These are phyloP conservation scores for Vitis hybrid DNA, from an alignment of 177 flowering plant species.

Conservation along the genomic window DNA sequence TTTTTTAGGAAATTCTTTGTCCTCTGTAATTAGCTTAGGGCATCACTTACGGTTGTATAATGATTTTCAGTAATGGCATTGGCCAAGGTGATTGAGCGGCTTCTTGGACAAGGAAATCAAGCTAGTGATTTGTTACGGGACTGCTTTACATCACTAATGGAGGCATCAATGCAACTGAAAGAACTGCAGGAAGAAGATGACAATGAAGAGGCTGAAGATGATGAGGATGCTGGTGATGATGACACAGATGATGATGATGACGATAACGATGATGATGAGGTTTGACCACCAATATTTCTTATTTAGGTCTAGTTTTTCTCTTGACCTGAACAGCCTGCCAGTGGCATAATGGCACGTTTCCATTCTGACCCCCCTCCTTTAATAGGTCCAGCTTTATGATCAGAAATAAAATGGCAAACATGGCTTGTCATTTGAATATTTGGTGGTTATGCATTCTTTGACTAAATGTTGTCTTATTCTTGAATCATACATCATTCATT, in stretches of 20 bases:
- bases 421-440: background rate
- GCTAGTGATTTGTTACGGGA: constrained; percentile 26
- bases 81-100: constrained; percentile 46
- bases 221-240: constrained; percentile 24
- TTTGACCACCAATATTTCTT: constrained; percentile 11
- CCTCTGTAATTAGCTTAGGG: background rate
- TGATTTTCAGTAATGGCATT: constrained; percentile 49
- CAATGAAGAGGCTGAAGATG: constrained; percentile 29
- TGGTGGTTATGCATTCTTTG: background rate
- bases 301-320: background rate
- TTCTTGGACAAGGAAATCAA: constrained; percentile 27
- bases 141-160: constrained; percentile 52
- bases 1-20: background rate
- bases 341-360: background rate
- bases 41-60: background rate
- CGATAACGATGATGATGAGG: constrained; percentile 49
- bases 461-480: background rate
- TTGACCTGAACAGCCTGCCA: background rate
- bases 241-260: constrained; percentile 32
- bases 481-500: background rate
- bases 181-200: constrained; percentile 41
- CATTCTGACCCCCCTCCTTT: background rate
- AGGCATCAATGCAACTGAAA: constrained; percentile 44
- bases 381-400: background rate
- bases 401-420: background rate